These are phyloP conservation scores for Stentor coeruleus DNA, from an alignment of 73 alveolate genomes.

Conservation along the genomic window DNA sequence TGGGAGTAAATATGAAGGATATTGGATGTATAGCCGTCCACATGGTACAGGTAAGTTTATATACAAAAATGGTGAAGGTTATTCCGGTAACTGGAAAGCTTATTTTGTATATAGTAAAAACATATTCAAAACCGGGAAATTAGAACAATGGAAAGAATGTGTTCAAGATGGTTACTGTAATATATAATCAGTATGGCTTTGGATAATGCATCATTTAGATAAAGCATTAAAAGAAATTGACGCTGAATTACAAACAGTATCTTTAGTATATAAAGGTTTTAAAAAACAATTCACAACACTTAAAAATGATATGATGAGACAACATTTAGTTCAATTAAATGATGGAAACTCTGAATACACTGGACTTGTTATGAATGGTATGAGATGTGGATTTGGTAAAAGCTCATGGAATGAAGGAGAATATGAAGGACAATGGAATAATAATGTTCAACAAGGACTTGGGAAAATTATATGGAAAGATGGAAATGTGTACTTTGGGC, in stretches of 20 bases:
- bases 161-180: slow-evolving; percentile 5
- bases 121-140: background rate
- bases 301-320: background rate
- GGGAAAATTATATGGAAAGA: slow-evolving; percentile 64
- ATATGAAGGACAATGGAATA: background rate
- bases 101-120: background rate
- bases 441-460: slow-evolving; percentile 45
- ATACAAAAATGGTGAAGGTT: background rate
- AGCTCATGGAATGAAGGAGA: background rate
- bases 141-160: background rate
- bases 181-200: background rate
- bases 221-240: background rate
- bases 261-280: too few relatives aligned
- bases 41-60: background rate
- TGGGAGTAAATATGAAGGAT: slow-evolving; percentile 67
- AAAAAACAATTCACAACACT: background rate
- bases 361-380: background rate
- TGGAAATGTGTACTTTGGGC: slow-evolving; percentile 68
- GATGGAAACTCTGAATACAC: background rate
- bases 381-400: background rate
- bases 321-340: background rate
- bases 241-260: background rate
- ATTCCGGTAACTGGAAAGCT: background rate
- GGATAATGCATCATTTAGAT: background rate
- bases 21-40: slow-evolving; percentile 45